phyloP scores from a whole-genome alignment of 208 protist species.

The Crithidia expoeki region DNA sequence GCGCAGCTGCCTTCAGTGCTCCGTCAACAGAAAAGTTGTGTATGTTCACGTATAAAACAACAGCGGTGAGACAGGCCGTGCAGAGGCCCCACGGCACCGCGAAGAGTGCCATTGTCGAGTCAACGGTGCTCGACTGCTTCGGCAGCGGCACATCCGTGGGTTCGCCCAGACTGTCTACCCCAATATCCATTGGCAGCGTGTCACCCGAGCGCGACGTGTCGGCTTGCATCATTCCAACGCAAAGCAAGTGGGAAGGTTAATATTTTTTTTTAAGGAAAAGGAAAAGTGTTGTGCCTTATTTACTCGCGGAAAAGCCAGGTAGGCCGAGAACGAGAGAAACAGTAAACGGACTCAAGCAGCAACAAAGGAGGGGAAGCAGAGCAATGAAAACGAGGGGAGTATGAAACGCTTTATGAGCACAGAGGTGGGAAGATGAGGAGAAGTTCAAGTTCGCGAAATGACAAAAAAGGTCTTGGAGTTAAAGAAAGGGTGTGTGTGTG shows the following conservation, averaged over 20 bases:
- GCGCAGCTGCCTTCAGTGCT: neutral
- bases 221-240: neutral
- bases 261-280: no score
- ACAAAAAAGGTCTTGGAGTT: no score
- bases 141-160: neutral
- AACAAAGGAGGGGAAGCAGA: no score
- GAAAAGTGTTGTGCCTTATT: no score
- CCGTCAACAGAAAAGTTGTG: slow-evolving; percentile 12
- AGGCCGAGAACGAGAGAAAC: no score
- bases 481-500: no score
- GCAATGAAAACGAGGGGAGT: no score
- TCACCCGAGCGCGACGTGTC: neutral
- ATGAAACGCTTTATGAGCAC: no score
- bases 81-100: slow-evolving; percentile 11
- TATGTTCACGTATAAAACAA: slow-evolving; percentile 32
- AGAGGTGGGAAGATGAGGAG: no score
- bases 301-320: no score
- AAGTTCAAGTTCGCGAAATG: no score
- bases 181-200: neutral
- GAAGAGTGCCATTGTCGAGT: slow-evolving; percentile 10
- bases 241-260: neutral
- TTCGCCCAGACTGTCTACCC: slow-evolving; percentile 13
- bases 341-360: no score
- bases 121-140: slow-evolving; percentile 6
- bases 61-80: slow-evolving; percentile 19